Evolutionary conservation across 805 yeast species (phyloP), one percentile per base, ranked within the genome.

Genomic region (Geotrichum ghanense): DNA sequence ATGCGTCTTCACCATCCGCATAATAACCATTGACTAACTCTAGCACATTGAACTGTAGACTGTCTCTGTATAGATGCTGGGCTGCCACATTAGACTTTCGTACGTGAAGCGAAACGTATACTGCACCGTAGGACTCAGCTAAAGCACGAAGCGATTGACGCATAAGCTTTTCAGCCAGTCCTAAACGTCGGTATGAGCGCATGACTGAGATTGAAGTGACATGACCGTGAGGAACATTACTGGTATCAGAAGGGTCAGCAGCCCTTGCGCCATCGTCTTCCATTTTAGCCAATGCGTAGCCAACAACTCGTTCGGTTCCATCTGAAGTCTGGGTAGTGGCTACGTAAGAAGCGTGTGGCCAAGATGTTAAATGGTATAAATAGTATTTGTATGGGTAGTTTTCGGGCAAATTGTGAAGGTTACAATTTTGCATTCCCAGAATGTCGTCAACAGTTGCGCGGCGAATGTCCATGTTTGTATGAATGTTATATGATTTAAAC

Each of bases 301-400:
- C 98, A n/a, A 92, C 95, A 26, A 92, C 74, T 55, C 85, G 82
- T 60, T 85, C 95, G 23, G 82, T 81, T 9, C 72, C 76, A 52
- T 76, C 83, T 22, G 81, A 76, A 1, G 92, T 81, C 1, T 90
- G 50, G 47, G 55, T 58, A 3, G 63, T 82, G 16, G 98, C 98
- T 31, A 92, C 97, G 68, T 81, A 92, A 37, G 95, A 85, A 12
- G 95, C 94, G 62, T 90, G 95, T 1, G 98, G 98, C 98, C 98
- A 92, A 31, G 97, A 81, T 45, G 90, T 68, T 6, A 87, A 75
- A 65, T 92, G 98, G 65, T 92, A 92, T 73, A 92, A 75, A 67
- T 92, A 92, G 67, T 88, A 92, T 64, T 89, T 88, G 64, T 89
- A 69, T 53, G 84, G 81, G 62, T 92, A 92, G 67, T 92, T 92